Base-by-base conservation (phyloP, 2,329 filamentous ascomycete species). In the Eutypa lata region DNA sequence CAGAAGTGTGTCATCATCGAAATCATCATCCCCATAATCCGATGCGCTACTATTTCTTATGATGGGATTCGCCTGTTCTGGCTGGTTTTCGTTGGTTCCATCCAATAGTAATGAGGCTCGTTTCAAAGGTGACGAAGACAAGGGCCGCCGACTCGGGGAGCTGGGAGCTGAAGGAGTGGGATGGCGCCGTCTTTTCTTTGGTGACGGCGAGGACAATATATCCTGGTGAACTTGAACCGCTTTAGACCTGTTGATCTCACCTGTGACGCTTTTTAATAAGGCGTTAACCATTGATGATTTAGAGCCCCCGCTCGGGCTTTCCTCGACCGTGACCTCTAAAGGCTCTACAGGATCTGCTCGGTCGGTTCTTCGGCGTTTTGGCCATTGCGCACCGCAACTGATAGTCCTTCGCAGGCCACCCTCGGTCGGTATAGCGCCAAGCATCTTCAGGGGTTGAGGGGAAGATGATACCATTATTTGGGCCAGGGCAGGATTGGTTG, bases 401-500 rank as follows among this genome's bases (percentile, higher is more conserved):
- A 86, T 79, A 2, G 87, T 80, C 58, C 87, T 80, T 60, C 86
- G 79, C 42, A 90, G 68, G 4, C 75, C 76, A 54, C 71, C 74
- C 55, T 73, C 76, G 46, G 73, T 73, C 57, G 71, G 72, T 51
- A 70, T 68, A 33, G 67, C 68, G 42, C 64, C 66, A 1, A 68
- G 68, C 49, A 71, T 69, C 53, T 73, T 83, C 1, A 68, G 72
- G 1, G 83, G 80, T 31, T 85, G 84, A 49, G 87, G 87, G 2
- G 88, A 90, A 4, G 86, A 90, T 0, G 87, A 89, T 2, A 86
- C 77, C 73, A 88, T 83, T 24, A 90, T 73, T 51, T 88, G 82
- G 47, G 83, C 81, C 22, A 90, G 74, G 16, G 79, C 73, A 38
- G 82, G 82, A 60, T 83, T 84, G 42, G 74, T 69, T 43, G 77